Evolutionary conservation across 345 rosid genomes (phyloP), one percentile per base, ranked within the genome.

Genomic region (Sisymbrium irio): DNA sequence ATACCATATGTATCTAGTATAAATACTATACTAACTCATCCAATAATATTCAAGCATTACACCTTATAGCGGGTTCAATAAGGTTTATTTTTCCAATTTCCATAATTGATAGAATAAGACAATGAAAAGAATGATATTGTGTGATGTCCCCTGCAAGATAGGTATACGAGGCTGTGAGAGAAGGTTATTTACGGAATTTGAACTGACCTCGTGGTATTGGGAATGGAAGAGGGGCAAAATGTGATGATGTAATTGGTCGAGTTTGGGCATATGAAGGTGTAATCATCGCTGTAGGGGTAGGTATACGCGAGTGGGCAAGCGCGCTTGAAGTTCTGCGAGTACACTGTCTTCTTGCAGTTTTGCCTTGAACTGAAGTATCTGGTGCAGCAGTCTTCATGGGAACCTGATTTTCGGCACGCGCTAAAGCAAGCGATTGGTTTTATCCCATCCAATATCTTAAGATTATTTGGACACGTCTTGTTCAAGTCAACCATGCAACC

Each of bases 231-330:
- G 0, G 76, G 69, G 33, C 76, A 71, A 62, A 71, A 71, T 25
- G 75, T 50, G 51, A 71, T 35, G 32, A 49, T 53, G 10, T 37
- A 71, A 33, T 71, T 18, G 18, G 75, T 71, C 4, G 75, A 61
- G 53, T 39, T 71, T 5, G 50, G 1, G 42, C 75, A 71, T 35
- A 15, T 62, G 12, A 61, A 5, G 7, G 75, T 71, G 1, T 71
- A 37, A 39, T 40, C 39, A 18, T 71, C 61, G 2, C 47, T 14
- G 33, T 49, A 71, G 0, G 30, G n/a, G 4, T 62, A 71, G 28
- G 20, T 14, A 0, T 71, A 33, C 5, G 75, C 67, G 4, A 49
- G 25, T 50, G 75, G 61, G 8, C 75, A 71, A 46, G 22, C 68
- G 4, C 53, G 18, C 33, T 71, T 68, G 1, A 71, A 49, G 75